Percentiles rank a stretch among this genome's conserved stretches.
These are phyloP conservation scores for Avena sativa DNA, from an alignment of 176 grass and related monocot genomes.

Conservation along the genomic window DNA sequence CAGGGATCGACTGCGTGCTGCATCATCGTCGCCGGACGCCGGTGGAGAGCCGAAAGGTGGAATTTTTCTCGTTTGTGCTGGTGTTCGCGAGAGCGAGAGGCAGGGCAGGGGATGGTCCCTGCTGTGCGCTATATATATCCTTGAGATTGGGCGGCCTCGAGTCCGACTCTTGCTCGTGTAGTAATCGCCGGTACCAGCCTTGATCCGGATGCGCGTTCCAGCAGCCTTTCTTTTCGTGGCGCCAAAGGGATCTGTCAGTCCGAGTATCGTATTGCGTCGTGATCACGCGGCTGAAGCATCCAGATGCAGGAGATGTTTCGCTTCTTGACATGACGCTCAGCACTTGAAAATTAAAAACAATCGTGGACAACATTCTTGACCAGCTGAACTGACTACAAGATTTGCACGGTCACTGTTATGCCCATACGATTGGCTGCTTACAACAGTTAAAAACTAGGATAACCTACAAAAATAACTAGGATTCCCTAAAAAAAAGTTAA, in stretches of 20 bases:
- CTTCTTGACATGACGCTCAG: too few species aligned
- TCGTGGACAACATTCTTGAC: too few species aligned
- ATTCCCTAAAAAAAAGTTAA: neutral
- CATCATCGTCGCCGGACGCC: neutral
- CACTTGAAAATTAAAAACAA: too few species aligned
- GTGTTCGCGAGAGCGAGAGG: neutral
- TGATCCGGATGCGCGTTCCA: neutral
- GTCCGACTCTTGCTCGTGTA: neutral
- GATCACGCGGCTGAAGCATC: too few species aligned
- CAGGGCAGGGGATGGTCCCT: neutral
- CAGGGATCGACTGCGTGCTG: neutral
- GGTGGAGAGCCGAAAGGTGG: neutral
- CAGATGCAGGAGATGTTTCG: too few species aligned
- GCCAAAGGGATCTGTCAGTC: neutral
- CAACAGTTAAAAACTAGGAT: neutral
- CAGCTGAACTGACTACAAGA: too few species aligned
- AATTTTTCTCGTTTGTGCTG: neutral
- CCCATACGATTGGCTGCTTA: too few species aligned
- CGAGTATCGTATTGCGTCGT: too few species aligned
- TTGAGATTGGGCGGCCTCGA: neutral
- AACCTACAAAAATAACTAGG: too few species aligned
- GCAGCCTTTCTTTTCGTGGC: neutral
- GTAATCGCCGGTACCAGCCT: too few species aligned
- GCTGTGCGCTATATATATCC: neutral
- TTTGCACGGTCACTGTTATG: too few species aligned